phyloP scores from a whole-genome alignment of 2,329 filamentous ascomycete genomes.

The Aureobasidium uvarum region DNA sequence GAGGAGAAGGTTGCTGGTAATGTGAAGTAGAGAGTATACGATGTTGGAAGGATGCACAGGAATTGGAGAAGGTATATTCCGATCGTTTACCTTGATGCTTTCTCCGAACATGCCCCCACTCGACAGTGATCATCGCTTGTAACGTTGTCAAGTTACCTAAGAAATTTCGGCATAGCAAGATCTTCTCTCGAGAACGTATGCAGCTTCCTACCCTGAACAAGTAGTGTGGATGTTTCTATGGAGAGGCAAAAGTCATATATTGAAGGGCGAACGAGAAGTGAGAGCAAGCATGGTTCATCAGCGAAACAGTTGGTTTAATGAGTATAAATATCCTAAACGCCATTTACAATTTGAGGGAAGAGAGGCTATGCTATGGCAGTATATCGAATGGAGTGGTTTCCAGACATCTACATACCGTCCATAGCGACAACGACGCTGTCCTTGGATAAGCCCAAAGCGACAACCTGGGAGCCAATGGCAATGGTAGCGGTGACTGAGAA shows the following conservation, averaged over 20 bases:
- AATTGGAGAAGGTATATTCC: neutral
- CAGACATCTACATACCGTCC: conserved; percentile 6
- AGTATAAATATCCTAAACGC: neutral
- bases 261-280: neutral
- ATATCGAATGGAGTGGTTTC: neutral
- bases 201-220: no score
- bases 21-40: neutral
- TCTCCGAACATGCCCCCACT: no score
- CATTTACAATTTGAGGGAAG: conserved; percentile 18
- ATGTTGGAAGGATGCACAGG: neutral
- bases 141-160: no score
- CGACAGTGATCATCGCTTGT: no score
- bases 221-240: no score
- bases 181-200: no score
- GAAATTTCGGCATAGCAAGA: no score
- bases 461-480: conserved; percentile 32
- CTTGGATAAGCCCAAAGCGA: conserved; percentile 3
- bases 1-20: neutral
- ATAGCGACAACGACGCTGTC: neutral
- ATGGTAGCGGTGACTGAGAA: conserved; percentile 30
- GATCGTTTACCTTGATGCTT: no score
- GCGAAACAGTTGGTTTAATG: neutral
- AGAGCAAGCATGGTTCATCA: neutral
- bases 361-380: neutral
- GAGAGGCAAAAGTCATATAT: neutral